Evolutionary conservation across 257 asterid genomes (phyloP).

Genomic region (Nicotiana otophora): DNA sequence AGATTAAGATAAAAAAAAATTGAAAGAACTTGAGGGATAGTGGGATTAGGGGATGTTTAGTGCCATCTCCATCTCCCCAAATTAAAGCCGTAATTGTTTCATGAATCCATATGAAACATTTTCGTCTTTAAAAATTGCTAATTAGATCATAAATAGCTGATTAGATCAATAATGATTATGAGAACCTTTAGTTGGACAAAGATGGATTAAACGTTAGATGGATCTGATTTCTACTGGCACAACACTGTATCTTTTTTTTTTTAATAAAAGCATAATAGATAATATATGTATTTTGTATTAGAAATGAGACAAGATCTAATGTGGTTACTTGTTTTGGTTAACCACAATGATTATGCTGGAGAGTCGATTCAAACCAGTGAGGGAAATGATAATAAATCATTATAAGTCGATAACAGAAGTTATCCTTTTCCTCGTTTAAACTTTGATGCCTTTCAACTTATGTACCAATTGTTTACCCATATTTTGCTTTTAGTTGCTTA

Average conservation of each 20-base stretch:
- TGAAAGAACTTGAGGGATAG: background rate
- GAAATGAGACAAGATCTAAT: slow-evolving; percentile 1
- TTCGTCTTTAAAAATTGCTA: too few species aligned
- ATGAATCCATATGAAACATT: background rate
- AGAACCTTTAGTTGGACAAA: too few species aligned
- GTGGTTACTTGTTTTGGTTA: slow-evolving; percentile 16
- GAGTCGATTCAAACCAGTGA: background rate
- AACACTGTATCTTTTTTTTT: too few species aligned
- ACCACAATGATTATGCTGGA: slow-evolving; percentile 5
- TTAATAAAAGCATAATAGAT: too few species aligned
- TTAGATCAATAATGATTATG: too few species aligned
- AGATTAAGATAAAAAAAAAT: background rate
- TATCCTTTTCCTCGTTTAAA: background rate
- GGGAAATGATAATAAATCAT: background rate
- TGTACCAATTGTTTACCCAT: background rate
- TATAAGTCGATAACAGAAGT: background rate
- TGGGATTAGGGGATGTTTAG: too few species aligned
- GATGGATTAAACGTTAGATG: too few species aligned
- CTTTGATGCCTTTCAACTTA: background rate
- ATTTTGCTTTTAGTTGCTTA: background rate
- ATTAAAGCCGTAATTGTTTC: background rate
- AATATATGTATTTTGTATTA: too few species aligned
- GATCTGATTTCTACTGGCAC: too few species aligned
- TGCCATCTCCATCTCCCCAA: background rate
- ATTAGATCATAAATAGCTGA: too few species aligned